Conservation (phyloP, 2,329 filamentous ascomycete species). For the Chrysoporthe austroafricana region DNA sequence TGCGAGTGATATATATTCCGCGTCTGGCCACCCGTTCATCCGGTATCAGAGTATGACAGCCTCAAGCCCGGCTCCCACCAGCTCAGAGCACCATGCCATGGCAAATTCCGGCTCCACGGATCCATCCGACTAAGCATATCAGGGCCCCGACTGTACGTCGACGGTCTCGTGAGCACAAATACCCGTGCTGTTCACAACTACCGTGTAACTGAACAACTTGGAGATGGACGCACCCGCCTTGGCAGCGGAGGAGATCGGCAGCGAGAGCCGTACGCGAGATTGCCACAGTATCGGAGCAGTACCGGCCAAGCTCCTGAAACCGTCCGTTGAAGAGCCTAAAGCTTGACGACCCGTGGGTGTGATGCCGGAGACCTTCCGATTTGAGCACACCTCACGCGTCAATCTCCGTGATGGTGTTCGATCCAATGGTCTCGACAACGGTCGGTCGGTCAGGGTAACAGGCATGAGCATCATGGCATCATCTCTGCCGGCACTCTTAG, state of each 20-base stretch:
- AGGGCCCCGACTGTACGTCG: neutral
- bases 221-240: neutral
- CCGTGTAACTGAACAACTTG: too few relatives aligned
- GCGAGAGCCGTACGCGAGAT: conserved; percentile 16
- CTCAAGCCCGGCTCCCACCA: neutral
- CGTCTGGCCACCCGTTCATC: neutral
- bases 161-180: neutral
- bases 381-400: neutral
- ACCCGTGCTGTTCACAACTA: too few relatives aligned
- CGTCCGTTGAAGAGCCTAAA: conserved; percentile 4
- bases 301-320: neutral
- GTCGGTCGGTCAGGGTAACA: neutral
- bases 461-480: neutral
- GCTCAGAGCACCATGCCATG: too few relatives aligned
- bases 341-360: neutral
- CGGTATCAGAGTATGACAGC: conserved; percentile 1
- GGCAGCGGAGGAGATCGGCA: conserved; percentile 1
- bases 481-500: neutral
- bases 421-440: neutral
- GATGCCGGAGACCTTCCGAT: conserved; percentile 12
- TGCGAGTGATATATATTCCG: neutral
- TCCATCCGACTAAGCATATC: neutral
- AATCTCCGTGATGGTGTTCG: neutral
- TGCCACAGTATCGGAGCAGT: neutral
- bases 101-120: neutral